Evolutionary conservation across 2,329 filamentous ascomycete species (phyloP), one percentile per base, ranked within the genome.

Genomic region (Emericellopsis cladophorae): DNA sequence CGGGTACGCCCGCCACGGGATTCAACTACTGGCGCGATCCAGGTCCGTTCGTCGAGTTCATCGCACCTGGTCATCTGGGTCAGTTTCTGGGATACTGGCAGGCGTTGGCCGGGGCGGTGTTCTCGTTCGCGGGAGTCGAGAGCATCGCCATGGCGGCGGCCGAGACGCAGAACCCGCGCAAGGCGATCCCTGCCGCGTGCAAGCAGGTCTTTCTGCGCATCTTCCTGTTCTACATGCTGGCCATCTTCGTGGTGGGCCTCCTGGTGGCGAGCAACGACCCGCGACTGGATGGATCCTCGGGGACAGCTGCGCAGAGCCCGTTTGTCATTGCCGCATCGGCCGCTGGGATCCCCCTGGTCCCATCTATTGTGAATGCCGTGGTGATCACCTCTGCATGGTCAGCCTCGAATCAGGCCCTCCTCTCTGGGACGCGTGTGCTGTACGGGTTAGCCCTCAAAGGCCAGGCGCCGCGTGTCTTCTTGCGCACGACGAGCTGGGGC

Each of bases 161-260:
- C 5, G 74, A 78, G 55, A 76, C 73, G 7, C 66, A 64, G 46
- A 74, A 76, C 49, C 80, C 81, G 0, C 74, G 79, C 16, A 62
- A 61, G 23, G 72, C 79, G 16, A 72, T 88, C 54, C 82, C 81
- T 1, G 74, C 70, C 41, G 82, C 83, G 2, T 85, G 76, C 55
- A 84, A 84, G 46, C 75, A 77, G n/a, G 79, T 84, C 7, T 86
- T 86, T 60, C 84, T 81, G 56, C 78, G 83, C 39, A 66, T 88
- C 35, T 77, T 78, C 1, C 63, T 74, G 2, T 87, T 88, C 60
- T 87, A 86, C 57, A 73, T 84, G 35, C 69, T 84, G 4, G 81
- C 33, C 14, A 81, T 81, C 38, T 75, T 86, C 54, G 77, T 85
- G 56, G 82, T 83, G 42, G 80, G 83, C 16, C 74, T 74, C 31